These are phyloP conservation scores for Coniferiporia sulphurascens DNA, from an alignment of 1,284 basidiomycete genomes.

Conservation along the genomic window DNA sequence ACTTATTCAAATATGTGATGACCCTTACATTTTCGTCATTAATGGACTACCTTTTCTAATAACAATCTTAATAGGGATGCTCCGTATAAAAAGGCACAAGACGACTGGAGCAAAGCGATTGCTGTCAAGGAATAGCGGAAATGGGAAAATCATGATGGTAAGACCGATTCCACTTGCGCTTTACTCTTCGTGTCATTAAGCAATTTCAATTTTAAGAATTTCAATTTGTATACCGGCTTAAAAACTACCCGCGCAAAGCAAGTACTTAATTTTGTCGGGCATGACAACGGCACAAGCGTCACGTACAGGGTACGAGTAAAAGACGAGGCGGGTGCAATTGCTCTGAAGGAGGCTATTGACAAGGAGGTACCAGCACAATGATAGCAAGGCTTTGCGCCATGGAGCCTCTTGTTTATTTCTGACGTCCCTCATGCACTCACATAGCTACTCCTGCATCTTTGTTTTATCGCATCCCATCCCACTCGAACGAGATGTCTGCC, in stretches of 20 bases:
- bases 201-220: conserved; percentile 47
- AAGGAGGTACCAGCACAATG: conserved; percentile 45
- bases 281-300: conserved; percentile 50
- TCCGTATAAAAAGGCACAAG: conserved; percentile 70
- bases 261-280: conserved; percentile 61
- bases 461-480: neutral
- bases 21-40: no score
- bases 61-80: conserved; percentile 41
- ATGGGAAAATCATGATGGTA: conserved; percentile 69
- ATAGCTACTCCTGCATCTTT: neutral
- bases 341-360: conserved; percentile 56
- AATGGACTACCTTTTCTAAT: neutral
- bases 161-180: conserved; percentile 26
- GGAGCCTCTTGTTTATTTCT: neutral
- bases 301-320: conserved; percentile 63
- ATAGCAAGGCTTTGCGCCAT: neutral
- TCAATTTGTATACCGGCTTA: conserved; percentile 51
- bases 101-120: conserved; percentile 49
- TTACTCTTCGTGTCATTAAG: conserved; percentile 10
- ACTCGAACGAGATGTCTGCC: neutral
- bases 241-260: conserved; percentile 49
- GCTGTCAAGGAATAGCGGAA: conserved; percentile 63
- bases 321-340: conserved; percentile 54
- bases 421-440: neutral
- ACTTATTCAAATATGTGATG: neutral